phyloP scores from a whole-genome alignment of 2,329 filamentous ascomycete species.

The Alternaria sp. region DNA sequence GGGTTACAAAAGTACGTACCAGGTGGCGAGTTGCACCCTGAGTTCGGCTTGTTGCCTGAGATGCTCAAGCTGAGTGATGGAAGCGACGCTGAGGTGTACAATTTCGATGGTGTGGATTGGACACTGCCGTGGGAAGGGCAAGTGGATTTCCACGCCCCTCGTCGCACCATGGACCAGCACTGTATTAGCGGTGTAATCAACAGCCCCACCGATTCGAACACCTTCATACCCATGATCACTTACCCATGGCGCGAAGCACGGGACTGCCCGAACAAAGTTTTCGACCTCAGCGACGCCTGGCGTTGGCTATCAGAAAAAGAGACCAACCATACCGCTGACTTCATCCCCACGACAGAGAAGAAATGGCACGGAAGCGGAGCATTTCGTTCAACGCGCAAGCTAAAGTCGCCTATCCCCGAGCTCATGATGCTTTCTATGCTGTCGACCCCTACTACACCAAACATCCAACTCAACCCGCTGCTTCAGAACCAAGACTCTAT shows the following conservation, averaged over 20 bases:
- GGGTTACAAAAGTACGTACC: slow-evolving; percentile 28
- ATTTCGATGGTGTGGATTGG: slow-evolving; percentile 27
- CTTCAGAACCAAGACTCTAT: slow-evolving; percentile 17
- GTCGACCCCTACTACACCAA: neutral
- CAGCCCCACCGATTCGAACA: neutral
- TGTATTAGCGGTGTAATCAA: neutral
- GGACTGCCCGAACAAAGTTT: accelerated
- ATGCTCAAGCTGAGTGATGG: slow-evolving; percentile 23
- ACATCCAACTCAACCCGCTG: neutral
- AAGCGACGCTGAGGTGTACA: slow-evolving; percentile 21
- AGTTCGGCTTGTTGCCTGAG: slow-evolving; percentile 18
- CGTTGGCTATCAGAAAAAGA: neutral
- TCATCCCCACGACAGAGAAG: neutral
- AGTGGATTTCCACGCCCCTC: slow-evolving; percentile 1
- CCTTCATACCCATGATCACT: neutral
- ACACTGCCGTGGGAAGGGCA: slow-evolving; percentile 16
- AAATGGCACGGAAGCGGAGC: neutral
- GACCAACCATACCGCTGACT: neutral
- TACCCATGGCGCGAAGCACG: neutral
- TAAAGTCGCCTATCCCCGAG: slow-evolving; percentile 23
- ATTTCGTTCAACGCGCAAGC: neutral
- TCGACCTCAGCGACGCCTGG: neutral
- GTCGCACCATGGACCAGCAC: neutral
- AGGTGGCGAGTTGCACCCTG: slow-evolving; percentile 24
- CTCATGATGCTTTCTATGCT: slow-evolving; percentile 14